phyloP scores from a whole-genome alignment of 208 protist genomes.

The Wallacemonas sp. region DNA sequence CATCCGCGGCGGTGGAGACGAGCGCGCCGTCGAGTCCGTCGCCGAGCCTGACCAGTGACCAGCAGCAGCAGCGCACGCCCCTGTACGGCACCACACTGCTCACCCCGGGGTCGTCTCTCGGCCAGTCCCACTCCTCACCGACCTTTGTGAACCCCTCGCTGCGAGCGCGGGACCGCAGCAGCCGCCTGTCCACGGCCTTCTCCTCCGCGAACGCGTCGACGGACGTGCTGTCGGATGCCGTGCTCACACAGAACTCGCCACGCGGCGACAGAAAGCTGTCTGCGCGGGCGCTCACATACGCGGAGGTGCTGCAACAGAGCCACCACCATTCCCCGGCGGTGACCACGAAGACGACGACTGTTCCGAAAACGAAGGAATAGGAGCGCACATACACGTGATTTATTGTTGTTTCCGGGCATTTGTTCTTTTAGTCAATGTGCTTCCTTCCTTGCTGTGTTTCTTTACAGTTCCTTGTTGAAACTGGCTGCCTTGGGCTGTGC shows the following conservation, averaged over 20 bases:
- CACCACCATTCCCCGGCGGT: neutral
- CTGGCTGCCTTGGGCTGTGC: too few relatives aligned
- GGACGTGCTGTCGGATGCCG: neutral
- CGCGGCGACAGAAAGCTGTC: constrained; percentile 5
- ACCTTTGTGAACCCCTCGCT: neutral
- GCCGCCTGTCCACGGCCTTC: neutral
- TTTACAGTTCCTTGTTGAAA: too few relatives aligned
- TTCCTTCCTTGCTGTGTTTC: too few relatives aligned
- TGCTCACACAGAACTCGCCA: neutral
- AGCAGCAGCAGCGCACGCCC: constrained; percentile 3
- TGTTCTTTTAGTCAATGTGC: too few relatives aligned
- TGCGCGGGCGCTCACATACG: neutral
- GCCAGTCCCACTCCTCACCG: neutral
- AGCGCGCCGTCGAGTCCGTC: constrained; percentile 8
- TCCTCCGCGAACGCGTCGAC: neutral
- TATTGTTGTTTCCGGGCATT: too few relatives aligned
- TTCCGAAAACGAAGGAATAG: too few relatives aligned
- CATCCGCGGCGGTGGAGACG: neutral
- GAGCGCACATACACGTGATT: too few relatives aligned
- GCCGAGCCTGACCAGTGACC: constrained; percentile 4
- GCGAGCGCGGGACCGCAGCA: neutral
- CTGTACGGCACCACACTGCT: neutral
- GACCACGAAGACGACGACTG: neutral
- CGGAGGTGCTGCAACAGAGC: constrained; percentile 1
- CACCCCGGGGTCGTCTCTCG: neutral